Evolutionary conservation across 2,329 filamentous ascomycete species (phyloP).

Genomic region (Cladosporium sp.): DNA sequence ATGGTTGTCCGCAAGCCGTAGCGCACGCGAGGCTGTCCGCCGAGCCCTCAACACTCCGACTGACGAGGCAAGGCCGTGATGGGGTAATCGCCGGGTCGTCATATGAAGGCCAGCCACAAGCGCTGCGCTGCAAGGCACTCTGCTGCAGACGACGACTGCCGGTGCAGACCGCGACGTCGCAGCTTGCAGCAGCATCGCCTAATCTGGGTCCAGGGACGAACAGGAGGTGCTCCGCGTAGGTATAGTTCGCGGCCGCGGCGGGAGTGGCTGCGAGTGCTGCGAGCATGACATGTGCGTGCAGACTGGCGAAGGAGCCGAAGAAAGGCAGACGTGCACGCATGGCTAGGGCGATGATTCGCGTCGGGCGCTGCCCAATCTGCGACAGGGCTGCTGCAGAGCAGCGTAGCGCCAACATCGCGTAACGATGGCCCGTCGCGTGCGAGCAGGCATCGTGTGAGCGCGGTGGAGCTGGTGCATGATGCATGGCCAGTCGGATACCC

Average conservation of each 20-base stretch:
- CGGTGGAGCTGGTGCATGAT: neutral
- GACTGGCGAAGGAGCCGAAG: constrained; percentile 4
- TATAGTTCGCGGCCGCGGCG: neutral
- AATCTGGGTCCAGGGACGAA: neutral
- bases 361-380: neutral
- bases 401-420: neutral
- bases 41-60: constrained; percentile 6
- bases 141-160: too few species aligned
- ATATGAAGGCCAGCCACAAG: neutral
- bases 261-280: neutral
- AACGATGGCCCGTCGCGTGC: constrained; percentile 4
- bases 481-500: constrained; percentile 4
- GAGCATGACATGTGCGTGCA: constrained; percentile 8
- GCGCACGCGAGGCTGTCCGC: neutral
- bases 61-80: neutral
- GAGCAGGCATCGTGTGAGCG: neutral
- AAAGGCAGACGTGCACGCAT: neutral
- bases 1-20: constrained; percentile 1
- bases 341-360: neutral
- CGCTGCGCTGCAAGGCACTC: neutral
- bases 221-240: neutral
- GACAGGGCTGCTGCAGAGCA: too few species aligned
- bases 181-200: neutral
- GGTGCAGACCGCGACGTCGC: neutral
- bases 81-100: neutral